phyloP scores from a whole-genome alignment of 148 eudicot species.

The Tetragonia tetragonoides region DNA sequence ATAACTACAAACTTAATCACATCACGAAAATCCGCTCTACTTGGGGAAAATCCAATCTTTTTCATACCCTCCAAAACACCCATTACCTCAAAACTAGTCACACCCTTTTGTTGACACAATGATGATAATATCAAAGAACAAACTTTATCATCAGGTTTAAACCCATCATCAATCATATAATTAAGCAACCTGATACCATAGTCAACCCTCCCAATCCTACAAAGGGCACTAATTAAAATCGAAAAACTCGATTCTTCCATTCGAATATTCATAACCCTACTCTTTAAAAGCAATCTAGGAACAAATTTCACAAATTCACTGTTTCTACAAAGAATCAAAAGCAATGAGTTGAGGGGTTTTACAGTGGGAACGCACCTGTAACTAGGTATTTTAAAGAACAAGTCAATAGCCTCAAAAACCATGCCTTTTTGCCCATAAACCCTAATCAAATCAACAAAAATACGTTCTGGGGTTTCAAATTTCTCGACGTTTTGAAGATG shows the following conservation, averaged over 20 bases:
- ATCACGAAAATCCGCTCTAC: constrained; percentile 44
- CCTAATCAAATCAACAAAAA: constrained; percentile 58
- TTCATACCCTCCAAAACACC: constrained; percentile 40
- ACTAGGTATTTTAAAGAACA: constrained; percentile 49
- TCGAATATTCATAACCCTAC: constrained; percentile 45
- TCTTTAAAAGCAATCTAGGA: constrained; percentile 44
- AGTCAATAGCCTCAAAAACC: constrained; percentile 46
- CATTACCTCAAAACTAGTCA: constrained; percentile 31
- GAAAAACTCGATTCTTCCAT: constrained; percentile 46
- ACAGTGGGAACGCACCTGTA: constrained; percentile 59
- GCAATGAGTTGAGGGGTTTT: constrained; percentile 45
- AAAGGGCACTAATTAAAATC: constrained; percentile 51
- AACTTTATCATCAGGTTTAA: constrained; percentile 30
- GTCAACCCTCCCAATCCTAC: constrained; percentile 44
- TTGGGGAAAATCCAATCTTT: constrained; percentile 39
- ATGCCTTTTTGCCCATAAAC: constrained; percentile 36
- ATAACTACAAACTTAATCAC: constrained; percentile 46
- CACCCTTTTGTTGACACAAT: constrained; percentile 34
- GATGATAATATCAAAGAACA: constrained; percentile 44
- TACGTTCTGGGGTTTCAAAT: constrained; percentile 52
- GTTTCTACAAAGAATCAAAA: constrained; percentile 41
- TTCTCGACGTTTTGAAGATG: constrained; percentile 41
- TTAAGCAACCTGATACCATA: constrained; percentile 45
- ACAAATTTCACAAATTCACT: constrained; percentile 40
- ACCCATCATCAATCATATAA: constrained; percentile 43